A percentile compares a stretch with the other conserved stretches of the same genome.
These are phyloP conservation scores for Fusarium cicatricum DNA, from an alignment of 2,329 filamentous ascomycete genomes.

Conservation along the genomic window DNA sequence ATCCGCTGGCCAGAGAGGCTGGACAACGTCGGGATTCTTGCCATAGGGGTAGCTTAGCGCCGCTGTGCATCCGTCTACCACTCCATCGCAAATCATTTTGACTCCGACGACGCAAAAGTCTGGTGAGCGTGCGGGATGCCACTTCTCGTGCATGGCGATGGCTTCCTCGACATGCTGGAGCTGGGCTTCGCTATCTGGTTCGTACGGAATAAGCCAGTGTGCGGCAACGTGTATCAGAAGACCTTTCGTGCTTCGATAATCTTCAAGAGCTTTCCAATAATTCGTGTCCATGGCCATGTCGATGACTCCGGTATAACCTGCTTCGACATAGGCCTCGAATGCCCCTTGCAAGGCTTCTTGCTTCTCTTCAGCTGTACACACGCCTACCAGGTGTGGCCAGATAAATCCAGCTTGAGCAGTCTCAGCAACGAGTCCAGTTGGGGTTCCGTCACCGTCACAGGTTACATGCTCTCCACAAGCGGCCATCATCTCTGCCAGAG, in stretches of 20 bases:
- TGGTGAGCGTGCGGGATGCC: conserved; percentile 37
- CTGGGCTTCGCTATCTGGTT: conserved; percentile 46
- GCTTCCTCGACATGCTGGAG: conserved; percentile 54
- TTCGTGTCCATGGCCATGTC: conserved; percentile 64
- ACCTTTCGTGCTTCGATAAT: conserved; percentile 44
- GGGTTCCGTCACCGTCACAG: conserved; percentile 52
- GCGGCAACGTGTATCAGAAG: conserved; percentile 56
- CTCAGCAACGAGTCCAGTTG: conserved; percentile 56
- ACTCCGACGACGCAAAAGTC: conserved; percentile 61
- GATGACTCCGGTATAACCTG: conserved; percentile 58
- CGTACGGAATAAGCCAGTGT: conserved; percentile 54
- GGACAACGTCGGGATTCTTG: conserved; percentile 55
- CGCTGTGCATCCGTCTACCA: conserved; percentile 71
- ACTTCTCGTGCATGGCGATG: conserved; percentile 49
- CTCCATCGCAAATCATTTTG: conserved; percentile 72
- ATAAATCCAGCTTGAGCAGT: conserved; percentile 54
- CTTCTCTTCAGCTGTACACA: conserved; percentile 52
- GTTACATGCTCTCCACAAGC: conserved; percentile 56
- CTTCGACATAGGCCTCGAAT: conserved; percentile 53
- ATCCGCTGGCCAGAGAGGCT: conserved; percentile 60
- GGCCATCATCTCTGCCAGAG: conserved; percentile 50
- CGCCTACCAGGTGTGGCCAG: conserved; percentile 56
- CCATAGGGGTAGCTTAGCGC: conserved; percentile 67
- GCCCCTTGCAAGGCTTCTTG: conserved; percentile 52
- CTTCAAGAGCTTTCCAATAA: conserved; percentile 53